phyloP scores from a whole-genome alignment of 2,329 filamentous ascomycete species.

The Scedosporium aurantiacum region DNA sequence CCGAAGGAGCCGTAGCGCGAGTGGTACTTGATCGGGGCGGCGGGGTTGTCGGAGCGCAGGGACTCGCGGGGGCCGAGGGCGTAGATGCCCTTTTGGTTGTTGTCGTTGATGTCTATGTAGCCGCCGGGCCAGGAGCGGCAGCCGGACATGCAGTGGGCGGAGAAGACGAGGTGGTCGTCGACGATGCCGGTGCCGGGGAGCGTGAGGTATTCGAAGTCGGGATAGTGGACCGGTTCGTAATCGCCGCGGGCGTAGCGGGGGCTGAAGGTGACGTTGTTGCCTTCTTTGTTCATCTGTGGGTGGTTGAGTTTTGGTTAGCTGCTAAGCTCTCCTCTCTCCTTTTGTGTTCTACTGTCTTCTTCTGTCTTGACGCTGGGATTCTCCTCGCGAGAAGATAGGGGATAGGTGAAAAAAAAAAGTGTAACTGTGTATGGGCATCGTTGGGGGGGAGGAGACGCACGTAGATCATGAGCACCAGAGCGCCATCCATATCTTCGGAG shows the following conservation, averaged over 20 bases:
- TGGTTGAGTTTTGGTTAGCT: background rate
- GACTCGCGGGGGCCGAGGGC: conserved; percentile 39
- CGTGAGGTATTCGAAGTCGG: conserved; percentile 30
- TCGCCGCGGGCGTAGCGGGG: conserved; percentile 39
- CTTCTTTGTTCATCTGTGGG: conserved; percentile 22
- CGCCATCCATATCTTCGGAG: conserved; percentile 35
- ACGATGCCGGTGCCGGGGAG: conserved; percentile 36
- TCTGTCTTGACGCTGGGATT: background rate
- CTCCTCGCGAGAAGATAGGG: background rate
- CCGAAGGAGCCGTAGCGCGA: conserved; percentile 41
- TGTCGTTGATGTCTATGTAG: conserved; percentile 37
- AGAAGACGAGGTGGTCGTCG: conserved; percentile 35
- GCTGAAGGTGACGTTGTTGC: conserved; percentile 42
- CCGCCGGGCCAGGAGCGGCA: conserved; percentile 41
- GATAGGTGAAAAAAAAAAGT: background rate
- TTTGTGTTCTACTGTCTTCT: too few species aligned
- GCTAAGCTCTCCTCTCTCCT: background rate
- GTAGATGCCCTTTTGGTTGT: conserved; percentile 40
- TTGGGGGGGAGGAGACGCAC: conserved; percentile 6
- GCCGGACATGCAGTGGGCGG: conserved; percentile 36
- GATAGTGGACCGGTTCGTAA: conserved; percentile 38
- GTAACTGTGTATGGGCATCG: background rate
- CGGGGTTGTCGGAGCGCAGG: conserved; percentile 28
- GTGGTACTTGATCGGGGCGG: conserved; percentile 40
- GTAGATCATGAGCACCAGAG: conserved; percentile 46